These are phyloP conservation scores for Auricularia sp. DNA, from an alignment of 768 basidiomycete genomes.

Conservation along the genomic window DNA sequence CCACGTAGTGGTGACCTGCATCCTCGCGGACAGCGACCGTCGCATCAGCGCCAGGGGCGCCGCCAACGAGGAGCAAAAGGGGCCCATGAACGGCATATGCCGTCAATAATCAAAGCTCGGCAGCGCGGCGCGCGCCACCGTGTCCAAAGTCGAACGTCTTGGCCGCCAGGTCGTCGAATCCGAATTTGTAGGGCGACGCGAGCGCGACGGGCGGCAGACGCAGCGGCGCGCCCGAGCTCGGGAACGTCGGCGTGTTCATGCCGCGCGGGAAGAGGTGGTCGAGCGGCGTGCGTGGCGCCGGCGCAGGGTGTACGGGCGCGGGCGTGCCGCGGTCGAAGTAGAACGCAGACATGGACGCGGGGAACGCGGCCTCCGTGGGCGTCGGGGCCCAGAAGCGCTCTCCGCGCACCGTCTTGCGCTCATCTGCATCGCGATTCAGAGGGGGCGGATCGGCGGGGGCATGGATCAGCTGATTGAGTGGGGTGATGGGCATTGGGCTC, in stretches of 20 bases:
- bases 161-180: not conserved
- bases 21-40: too few species aligned
- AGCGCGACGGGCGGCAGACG: not conserved
- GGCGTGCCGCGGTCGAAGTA: not conserved
- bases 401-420: not conserved
- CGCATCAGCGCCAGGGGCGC: too few species aligned
- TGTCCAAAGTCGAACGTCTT: not conserved
- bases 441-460: not conserved
- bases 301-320: not conserved
- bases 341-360: not conserved
- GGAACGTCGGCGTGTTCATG: not conserved
- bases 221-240: not conserved
- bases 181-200: not conserved
- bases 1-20: too few species aligned
- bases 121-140: not conserved
- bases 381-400: not conserved
- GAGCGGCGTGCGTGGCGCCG: not conserved
- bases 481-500: not conserved
- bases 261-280: not conserved
- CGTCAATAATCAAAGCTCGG: not conserved
- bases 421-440: not conserved
- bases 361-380: not conserved
- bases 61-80: not conserved
- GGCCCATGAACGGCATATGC: not conserved
- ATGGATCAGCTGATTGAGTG: not conserved